Conservation (phyloP, 192 early-diverging fungal genomes). For the Ambispora gerdemannii region DNA sequence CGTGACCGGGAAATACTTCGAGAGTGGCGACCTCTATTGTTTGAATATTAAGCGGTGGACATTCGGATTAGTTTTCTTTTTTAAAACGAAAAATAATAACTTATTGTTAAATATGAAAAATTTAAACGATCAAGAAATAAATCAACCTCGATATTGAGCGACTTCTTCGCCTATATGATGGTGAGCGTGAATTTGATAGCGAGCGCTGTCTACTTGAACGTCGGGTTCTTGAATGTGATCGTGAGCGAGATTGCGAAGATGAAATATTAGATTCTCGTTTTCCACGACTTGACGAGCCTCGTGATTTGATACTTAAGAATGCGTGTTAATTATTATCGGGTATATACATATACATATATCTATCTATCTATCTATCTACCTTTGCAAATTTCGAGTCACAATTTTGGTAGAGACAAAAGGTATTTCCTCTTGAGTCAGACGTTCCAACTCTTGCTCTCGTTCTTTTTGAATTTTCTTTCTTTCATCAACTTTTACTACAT, state of each 20-base stretch:
- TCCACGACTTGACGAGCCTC: no score
- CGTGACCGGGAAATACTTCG: no score
- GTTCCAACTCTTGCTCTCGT: slow-evolving; percentile 35
- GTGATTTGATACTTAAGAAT: neutral
- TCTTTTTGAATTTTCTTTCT: slow-evolving; percentile 35
- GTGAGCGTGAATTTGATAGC: neutral
- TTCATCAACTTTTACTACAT: slow-evolving; percentile 39
- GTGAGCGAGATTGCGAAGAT: slow-evolving; percentile 13
- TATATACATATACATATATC: slow-evolving; percentile 1
- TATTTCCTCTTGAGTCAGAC: slow-evolving; percentile 22
- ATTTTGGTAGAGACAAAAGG: neutral
- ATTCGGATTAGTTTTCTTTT: no score
- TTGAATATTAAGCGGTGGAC: no score
- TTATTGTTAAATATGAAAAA: no score
- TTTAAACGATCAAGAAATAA: no score
- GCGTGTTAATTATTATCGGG: slow-evolving; percentile 6
- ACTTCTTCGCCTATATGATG: no score
- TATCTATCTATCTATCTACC: neutral
- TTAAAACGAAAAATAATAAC: no score
- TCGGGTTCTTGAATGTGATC: slow-evolving; percentile 16
- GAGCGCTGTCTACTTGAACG: neutral
- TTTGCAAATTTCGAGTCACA: neutral
- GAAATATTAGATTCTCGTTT: neutral
- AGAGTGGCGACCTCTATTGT: no score
- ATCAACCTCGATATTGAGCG: no score